phyloP scores from a whole-genome alignment of 352 stramenopile species.

The Pythium sukuiense region DNA sequence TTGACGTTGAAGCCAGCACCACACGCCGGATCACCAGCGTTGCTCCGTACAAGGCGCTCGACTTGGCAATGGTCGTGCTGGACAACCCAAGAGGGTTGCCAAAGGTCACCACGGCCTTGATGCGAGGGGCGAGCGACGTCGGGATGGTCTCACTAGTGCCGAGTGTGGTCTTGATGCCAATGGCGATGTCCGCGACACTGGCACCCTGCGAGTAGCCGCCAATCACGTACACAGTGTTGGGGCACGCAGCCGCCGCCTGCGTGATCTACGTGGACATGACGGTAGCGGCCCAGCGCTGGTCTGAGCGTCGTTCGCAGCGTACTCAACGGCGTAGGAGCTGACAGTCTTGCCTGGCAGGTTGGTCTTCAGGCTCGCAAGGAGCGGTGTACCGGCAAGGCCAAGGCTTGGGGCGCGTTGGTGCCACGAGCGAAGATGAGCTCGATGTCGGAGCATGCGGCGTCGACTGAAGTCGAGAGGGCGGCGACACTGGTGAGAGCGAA shows the following conservation, averaged over 20 bases:
- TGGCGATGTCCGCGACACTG: slow-evolving; percentile 26
- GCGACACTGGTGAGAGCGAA: no score
- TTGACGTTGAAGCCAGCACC: background rate
- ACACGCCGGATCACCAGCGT: slow-evolving; percentile 18
- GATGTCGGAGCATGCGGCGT: slow-evolving; percentile 1
- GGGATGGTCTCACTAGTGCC: slow-evolving; percentile 17
- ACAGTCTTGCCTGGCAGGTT: slow-evolving; percentile 31
- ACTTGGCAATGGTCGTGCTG: slow-evolving; percentile 10
- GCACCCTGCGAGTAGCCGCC: slow-evolving; percentile 10
- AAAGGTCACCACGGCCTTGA: slow-evolving; percentile 36
- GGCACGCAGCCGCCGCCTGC: slow-evolving; percentile 30
- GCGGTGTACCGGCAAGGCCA: slow-evolving; percentile 23
- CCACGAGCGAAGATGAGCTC: slow-evolving; percentile 34
- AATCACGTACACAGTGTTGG: slow-evolving; percentile 16
- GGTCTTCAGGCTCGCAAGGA: slow-evolving; percentile 29
- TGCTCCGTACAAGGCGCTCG: slow-evolving; percentile 16
- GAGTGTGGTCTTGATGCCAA: slow-evolving; percentile 24
- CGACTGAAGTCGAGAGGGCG: no score
- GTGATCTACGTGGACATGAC: slow-evolving; percentile 40
- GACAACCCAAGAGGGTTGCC: slow-evolving; percentile 13
- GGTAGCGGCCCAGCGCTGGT: slow-evolving; percentile 32
- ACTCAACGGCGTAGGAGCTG: slow-evolving; percentile 36
- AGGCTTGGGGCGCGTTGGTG: slow-evolving; percentile 34
- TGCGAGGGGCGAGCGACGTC: slow-evolving; percentile 23
- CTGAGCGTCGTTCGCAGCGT: slow-evolving; percentile 25